phyloP scores from a whole-genome alignment of 1,139 yeast genomes.

The Protomyces lactucae-debilis region DNA sequence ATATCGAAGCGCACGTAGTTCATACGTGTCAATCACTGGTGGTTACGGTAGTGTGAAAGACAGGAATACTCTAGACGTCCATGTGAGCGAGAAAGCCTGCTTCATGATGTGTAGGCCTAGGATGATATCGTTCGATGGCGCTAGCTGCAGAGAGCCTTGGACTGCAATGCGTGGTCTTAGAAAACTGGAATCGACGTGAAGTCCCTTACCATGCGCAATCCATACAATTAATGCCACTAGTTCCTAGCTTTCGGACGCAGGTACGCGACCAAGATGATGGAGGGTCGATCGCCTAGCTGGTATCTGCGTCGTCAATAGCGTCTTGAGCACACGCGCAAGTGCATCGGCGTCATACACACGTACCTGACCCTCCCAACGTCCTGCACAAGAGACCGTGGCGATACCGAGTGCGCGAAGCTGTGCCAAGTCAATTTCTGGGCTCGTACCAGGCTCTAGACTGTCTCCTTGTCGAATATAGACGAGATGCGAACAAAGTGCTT shows the following conservation, averaged over 20 bases:
- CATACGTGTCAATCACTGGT: too few species aligned
- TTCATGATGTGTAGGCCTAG: too few species aligned
- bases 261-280: not conserved
- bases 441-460: not conserved
- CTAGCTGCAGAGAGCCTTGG: too few species aligned
- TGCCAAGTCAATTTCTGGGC: not conserved
- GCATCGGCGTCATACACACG: not conserved
- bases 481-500: constrained; percentile 2
- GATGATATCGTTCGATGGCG: too few species aligned
- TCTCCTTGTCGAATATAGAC: not conserved
- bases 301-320: not conserved
- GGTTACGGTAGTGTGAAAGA: too few species aligned
- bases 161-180: too few species aligned
- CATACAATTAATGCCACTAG: too few species aligned
- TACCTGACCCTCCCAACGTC: not conserved
- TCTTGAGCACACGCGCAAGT: not conserved
- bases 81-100: too few species aligned
- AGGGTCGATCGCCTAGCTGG: not conserved
- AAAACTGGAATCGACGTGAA: too few species aligned
- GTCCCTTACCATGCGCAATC: too few species aligned
- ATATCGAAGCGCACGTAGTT: too few species aligned
- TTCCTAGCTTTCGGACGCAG: not conserved
- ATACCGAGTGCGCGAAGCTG: not conserved
- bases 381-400: not conserved
- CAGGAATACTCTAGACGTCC: too few species aligned